These are phyloP conservation scores for Scedosporium boydii DNA, from an alignment of 2,329 filamentous ascomycete genomes.

Conservation along the genomic window DNA sequence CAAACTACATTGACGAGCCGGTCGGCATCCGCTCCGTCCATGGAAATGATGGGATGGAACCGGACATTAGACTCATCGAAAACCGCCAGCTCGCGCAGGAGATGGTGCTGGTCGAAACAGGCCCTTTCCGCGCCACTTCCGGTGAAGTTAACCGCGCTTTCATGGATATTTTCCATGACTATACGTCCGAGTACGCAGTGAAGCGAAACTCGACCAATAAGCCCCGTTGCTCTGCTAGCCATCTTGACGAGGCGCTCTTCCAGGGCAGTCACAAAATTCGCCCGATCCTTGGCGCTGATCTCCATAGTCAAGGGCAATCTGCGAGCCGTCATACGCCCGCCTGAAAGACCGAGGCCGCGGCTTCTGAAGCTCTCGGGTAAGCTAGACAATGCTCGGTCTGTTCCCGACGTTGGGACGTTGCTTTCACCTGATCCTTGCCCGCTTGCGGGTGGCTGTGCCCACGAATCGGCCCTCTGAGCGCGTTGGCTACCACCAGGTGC, in stretches of 20 bases:
- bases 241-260: neutral
- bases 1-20: constrained; percentile 9
- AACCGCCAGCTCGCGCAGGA: neutral
- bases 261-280: neutral
- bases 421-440: too few species aligned
- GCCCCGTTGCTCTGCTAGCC: neutral
- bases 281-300: neutral
- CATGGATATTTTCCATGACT: constrained; percentile 4
- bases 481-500: too few species aligned
- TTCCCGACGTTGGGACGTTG: too few species aligned
- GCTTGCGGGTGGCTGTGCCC: neutral
- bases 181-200: neutral
- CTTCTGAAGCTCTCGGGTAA: neutral
- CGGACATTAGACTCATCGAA: neutral
- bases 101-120: neutral
- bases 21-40: constrained; percentile 16
- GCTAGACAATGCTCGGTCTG: too few species aligned
- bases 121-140: neutral
- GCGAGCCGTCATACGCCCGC: neutral
- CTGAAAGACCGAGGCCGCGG: neutral
- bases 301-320: neutral
- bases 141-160: neutral
- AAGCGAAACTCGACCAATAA: neutral
- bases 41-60: constrained; percentile 9
- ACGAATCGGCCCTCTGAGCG: neutral